A percentile compares a stretch with the other conserved stretches of the same genome.
Conservation (phyloP, 108 stramenopile species). For the Parietichytrium sp. region DNA sequence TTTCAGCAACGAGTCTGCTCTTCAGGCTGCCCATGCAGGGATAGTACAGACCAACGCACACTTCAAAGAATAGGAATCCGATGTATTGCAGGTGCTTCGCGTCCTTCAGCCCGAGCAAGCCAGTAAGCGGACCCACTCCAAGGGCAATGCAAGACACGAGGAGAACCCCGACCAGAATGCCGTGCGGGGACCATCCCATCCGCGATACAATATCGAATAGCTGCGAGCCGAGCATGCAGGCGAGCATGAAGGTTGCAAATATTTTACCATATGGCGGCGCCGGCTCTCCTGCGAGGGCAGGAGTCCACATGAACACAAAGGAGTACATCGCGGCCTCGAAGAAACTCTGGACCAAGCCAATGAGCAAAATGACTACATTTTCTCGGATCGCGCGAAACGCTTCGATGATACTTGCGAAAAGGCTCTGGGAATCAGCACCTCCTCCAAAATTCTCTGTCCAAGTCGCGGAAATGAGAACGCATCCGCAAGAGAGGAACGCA, state of each 20-base stretch:
- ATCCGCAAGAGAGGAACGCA: slow-evolving; percentile 75
- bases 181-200: neutral
- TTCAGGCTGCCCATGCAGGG: slow-evolving; percentile 89
- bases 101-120: neutral
- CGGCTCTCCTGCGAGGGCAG: slow-evolving; percentile 61
- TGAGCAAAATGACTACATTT: slow-evolving; percentile 80
- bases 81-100: neutral
- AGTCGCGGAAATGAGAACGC: slow-evolving; percentile 69
- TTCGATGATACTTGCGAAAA: slow-evolving; percentile 73
- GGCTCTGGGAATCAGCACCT: too few relatives aligned
- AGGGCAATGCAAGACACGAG: neutral
- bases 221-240: slow-evolving; percentile 80
- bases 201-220: slow-evolving; percentile 58
- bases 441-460: slow-evolving; percentile 97
- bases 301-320: slow-evolving; percentile 93
- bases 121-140: neutral
- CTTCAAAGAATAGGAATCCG: slow-evolving; percentile 89
- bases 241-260: slow-evolving; percentile 92
- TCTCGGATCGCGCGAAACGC: slow-evolving; percentile 66
- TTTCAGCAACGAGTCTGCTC: slow-evolving; percentile 86
- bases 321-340: slow-evolving; percentile 95
- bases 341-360: slow-evolving; percentile 81
- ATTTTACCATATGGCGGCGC: slow-evolving; percentile 75
- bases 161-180: neutral
- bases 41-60: slow-evolving; percentile 93